These are phyloP conservation scores for Fusarium sp. DNA, from an alignment of 2,329 filamentous ascomycete species.

Conservation along the genomic window DNA sequence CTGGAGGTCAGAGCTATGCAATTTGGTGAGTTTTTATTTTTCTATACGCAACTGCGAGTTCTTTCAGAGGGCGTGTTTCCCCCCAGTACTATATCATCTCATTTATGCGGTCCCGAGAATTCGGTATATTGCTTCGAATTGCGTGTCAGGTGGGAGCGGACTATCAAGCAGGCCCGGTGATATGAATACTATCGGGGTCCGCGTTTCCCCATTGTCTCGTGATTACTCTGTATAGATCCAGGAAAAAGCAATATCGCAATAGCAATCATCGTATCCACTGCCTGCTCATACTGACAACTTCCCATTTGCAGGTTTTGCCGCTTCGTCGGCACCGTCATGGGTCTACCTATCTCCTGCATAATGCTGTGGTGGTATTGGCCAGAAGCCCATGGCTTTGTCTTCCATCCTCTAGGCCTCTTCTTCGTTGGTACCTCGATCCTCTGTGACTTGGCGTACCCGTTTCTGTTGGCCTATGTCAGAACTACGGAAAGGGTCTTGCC, in stretches of 20 bases:
- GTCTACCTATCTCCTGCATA: constrained; percentile 55
- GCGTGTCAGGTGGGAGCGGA: constrained; percentile 22
- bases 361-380: constrained; percentile 65
- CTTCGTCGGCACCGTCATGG: constrained; percentile 57
- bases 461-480: constrained; percentile 57
- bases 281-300: constrained; percentile 28
- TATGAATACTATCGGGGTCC: constrained; percentile 1
- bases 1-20: constrained; percentile 61
- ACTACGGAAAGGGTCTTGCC: constrained; percentile 54
- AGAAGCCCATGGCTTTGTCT: constrained; percentile 62
- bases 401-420: constrained; percentile 58
- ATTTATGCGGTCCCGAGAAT: constrained; percentile 4
- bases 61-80: constrained; percentile 27
- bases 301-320: constrained; percentile 57
- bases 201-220: neutral
- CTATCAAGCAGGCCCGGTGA: constrained; percentile 2
- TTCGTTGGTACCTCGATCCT: constrained; percentile 56
- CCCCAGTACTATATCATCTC: neutral
- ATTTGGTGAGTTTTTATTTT: constrained; percentile 60
- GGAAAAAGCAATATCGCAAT: constrained; percentile 5
- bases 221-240: neutral
- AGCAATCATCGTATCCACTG: neutral
- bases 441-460: constrained; percentile 61
- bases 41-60: constrained; percentile 30
- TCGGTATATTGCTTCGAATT: constrained; percentile 25